These are phyloP conservation scores for Luffa aegyptiaca DNA, from an alignment of 306 rosid species.

Conservation along the genomic window DNA sequence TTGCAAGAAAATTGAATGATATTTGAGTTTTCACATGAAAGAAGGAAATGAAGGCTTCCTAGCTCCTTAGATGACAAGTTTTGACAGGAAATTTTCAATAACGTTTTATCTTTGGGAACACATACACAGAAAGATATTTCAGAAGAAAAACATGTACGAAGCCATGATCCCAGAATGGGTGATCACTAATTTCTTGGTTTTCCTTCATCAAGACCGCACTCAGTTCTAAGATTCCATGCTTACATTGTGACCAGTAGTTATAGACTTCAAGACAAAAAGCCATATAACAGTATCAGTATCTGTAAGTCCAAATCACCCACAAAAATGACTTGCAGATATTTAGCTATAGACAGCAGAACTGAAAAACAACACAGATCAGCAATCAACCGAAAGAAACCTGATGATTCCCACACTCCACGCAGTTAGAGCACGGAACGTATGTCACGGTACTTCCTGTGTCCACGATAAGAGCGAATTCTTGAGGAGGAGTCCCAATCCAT, in stretches of 20 bases:
- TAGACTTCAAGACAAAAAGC: neutral
- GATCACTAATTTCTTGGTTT: neutral
- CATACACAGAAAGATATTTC: neutral
- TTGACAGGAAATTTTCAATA: neutral
- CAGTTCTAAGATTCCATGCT: neutral
- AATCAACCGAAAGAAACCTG: conserved; percentile 27
- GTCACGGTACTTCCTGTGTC: conserved; percentile 49
- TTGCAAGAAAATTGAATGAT: neutral
- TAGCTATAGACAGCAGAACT: neutral
- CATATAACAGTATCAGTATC: neutral
- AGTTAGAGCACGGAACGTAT: conserved; percentile 40
- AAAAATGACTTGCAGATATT: neutral
- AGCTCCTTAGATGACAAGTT: neutral
- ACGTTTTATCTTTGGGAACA: neutral
- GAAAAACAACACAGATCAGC: neutral
- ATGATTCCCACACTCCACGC: conserved; percentile 31
- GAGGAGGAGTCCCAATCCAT: conserved; percentile 40
- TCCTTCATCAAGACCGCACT: neutral
- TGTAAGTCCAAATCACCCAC: neutral
- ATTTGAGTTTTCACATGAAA: neutral
- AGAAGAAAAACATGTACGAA: neutral
- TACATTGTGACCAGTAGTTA: neutral
- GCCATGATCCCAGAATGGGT: neutral
- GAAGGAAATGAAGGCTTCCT: neutral
- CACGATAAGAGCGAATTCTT: conserved; percentile 37